Evolutionary conservation across 768 basidiomycete species (phyloP).

Genomic region (Scleroderma bovista): DNA sequence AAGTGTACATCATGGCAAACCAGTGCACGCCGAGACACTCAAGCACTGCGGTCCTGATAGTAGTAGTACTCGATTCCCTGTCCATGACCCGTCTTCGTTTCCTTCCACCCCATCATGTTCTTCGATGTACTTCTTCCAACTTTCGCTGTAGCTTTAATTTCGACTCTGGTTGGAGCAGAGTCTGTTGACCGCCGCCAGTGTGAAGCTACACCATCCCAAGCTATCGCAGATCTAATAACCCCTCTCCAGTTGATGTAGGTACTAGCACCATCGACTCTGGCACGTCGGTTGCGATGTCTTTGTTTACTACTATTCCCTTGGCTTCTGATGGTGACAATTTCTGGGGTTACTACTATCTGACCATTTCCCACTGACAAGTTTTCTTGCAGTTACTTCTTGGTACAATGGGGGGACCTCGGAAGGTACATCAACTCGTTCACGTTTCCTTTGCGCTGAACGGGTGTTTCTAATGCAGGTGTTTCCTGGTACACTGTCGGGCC

Average conservation of each 20-base stretch:
- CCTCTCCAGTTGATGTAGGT: constrained; percentile 24
- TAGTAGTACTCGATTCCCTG: background rate
- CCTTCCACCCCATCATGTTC: constrained; percentile 28
- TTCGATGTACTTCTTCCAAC: constrained; percentile 33
- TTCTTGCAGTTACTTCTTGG: background rate
- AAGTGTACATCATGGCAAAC: no score
- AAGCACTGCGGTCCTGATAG: constrained; percentile 4
- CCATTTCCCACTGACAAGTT: background rate
- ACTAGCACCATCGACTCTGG: constrained; percentile 35
- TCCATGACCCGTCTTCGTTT: background rate
- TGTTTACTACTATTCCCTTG: no score
- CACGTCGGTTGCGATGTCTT: constrained; percentile 26
- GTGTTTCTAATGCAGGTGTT: constrained; percentile 4
- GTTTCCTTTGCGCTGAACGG: background rate
- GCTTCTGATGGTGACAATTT: constrained; percentile 19
- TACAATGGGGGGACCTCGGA: background rate
- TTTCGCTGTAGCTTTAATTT: constrained; percentile 7
- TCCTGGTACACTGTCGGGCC: constrained; percentile 12
- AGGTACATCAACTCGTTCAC: background rate
- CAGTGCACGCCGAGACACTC: no score
- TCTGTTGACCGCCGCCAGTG: constrained; percentile 36
- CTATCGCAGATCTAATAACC: constrained; percentile 3
- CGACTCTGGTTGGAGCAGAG: constrained; percentile 1
- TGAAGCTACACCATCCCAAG: constrained; percentile 20
- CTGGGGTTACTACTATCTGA: no score